A percentile compares a stretch with the other conserved stretches of the same genome.
phyloP scores from a whole-genome alignment of 441 rosid genomes.

The Erodium texanum region DNA sequence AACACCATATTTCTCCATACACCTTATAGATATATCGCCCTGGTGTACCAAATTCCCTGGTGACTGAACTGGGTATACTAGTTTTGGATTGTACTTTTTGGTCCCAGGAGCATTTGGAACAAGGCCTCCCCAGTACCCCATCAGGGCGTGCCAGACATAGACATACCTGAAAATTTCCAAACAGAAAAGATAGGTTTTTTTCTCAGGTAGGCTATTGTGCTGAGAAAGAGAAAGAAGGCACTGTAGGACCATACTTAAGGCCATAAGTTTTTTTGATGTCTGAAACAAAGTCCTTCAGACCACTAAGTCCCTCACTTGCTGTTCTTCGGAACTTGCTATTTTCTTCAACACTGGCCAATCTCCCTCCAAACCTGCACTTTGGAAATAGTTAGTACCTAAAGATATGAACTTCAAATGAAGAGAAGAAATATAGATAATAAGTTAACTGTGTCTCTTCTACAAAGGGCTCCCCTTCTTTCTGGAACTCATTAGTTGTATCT shows the following conservation, averaged over 20 bases:
- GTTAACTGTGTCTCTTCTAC: constrained; percentile 47
- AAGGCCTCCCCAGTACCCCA: constrained; percentile 49
- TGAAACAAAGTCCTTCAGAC: constrained; percentile 41
- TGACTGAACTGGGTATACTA: constrained; percentile 33
- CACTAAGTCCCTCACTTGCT: constrained; percentile 17
- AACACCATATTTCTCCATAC: constrained; percentile 43
- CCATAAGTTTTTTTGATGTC: constrained; percentile 34
- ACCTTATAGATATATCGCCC: constrained; percentile 37
- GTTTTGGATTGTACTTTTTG: constrained; percentile 31
- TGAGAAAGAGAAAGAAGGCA: background rate
- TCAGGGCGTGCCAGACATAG: constrained; percentile 39
- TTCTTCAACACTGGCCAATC: constrained; percentile 34
- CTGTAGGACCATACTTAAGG: constrained; percentile 31
- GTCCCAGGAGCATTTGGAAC: constrained; percentile 32
- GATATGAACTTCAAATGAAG: constrained; percentile 8
- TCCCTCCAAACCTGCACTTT: constrained; percentile 41
- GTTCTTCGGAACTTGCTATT: constrained; percentile 28
- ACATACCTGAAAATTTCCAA: constrained; percentile 26
- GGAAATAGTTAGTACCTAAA: background rate
- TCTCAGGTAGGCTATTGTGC: background rate
- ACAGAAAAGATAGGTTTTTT: constrained; percentile 10
- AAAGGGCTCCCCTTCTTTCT: constrained; percentile 37
- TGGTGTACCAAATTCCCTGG: constrained; percentile 37
- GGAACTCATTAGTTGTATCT: constrained; percentile 40
- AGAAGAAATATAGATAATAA: background rate